These are phyloP conservation scores for Cyclocybe aegerita DNA, from an alignment of 768 basidiomycete species.

Conservation along the genomic window DNA sequence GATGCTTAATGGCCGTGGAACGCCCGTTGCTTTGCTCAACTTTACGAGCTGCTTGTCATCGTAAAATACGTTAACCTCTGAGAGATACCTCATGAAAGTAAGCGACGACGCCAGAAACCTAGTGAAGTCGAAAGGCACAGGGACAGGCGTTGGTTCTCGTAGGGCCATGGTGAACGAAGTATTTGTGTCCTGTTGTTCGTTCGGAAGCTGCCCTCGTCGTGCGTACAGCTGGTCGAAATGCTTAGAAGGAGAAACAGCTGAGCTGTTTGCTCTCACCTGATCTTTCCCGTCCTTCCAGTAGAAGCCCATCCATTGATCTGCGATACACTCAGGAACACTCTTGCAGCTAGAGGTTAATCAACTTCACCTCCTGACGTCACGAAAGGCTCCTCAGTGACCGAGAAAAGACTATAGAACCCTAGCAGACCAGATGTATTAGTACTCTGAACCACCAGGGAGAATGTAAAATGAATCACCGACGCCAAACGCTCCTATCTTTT, in stretches of 20 bases:
- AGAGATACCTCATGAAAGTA: conserved; percentile 86
- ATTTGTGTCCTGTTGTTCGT: conserved; percentile 22
- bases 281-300: conserved; percentile 95
- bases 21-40: conserved; percentile 61
- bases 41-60: conserved; percentile 73
- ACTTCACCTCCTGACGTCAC: conserved; percentile 73
- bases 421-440: neutral
- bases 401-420: conserved; percentile 73
- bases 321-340: conserved; percentile 14
- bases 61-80: conserved; percentile 77
- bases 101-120: conserved; percentile 89
- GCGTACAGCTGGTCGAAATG: conserved; percentile 63
- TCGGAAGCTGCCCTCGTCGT: conserved; percentile 68
- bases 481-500: conserved; percentile 94
- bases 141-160: conserved; percentile 78
- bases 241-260: conserved; percentile 4
- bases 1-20: conserved; percentile 48
- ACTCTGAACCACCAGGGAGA: neutral
- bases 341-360: conserved; percentile 10
- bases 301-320: conserved; percentile 91
- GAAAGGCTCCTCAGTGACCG: conserved; percentile 80
- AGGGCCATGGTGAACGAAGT: conserved; percentile 82
- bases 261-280: conserved; percentile 46
- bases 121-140: conserved; percentile 81
- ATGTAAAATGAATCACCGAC: conserved; percentile 49